phyloP scores from a whole-genome alignment of 164 flowering plant genomes.

The Saururus chinensis region DNA sequence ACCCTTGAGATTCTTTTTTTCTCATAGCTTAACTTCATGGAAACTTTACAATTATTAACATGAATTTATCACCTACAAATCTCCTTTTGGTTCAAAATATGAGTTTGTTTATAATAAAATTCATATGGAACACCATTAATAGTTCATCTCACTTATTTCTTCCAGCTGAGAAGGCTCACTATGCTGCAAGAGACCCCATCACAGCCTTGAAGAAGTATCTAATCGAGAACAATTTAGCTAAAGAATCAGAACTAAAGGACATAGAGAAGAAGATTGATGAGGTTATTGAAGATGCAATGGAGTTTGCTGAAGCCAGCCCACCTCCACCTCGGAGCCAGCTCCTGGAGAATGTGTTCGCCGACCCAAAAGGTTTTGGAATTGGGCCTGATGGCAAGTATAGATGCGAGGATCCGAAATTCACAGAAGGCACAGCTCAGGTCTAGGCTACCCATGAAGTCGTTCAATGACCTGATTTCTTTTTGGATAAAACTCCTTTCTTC shows the following conservation, averaged over 20 bases:
- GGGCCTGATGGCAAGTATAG: conserved; percentile 89
- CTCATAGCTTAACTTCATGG: no score
- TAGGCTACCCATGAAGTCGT: conserved; percentile 11
- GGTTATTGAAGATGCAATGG: conserved; percentile 79
- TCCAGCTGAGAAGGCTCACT: conserved; percentile 87
- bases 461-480: no score
- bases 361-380: conserved; percentile 92
- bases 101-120: no score
- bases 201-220: conserved; percentile 76
- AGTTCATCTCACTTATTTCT: conserved; percentile 2
- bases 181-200: conserved; percentile 83
- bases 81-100: no score
- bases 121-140: no score
- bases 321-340: conserved; percentile 69
- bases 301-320: conserved; percentile 86
- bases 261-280: conserved; percentile 85
- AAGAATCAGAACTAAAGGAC: conserved; percentile 68
- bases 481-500: no score
- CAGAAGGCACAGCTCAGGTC: conserved; percentile 91
- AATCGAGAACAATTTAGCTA: conserved; percentile 56
- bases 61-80: no score
- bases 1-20: no score
- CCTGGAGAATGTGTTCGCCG: conserved; percentile 86
- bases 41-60: no score
- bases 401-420: conserved; percentile 90